Conservation (phyloP, 2,329 filamentous ascomycete species). For the Cladophialophora yegresii region DNA sequence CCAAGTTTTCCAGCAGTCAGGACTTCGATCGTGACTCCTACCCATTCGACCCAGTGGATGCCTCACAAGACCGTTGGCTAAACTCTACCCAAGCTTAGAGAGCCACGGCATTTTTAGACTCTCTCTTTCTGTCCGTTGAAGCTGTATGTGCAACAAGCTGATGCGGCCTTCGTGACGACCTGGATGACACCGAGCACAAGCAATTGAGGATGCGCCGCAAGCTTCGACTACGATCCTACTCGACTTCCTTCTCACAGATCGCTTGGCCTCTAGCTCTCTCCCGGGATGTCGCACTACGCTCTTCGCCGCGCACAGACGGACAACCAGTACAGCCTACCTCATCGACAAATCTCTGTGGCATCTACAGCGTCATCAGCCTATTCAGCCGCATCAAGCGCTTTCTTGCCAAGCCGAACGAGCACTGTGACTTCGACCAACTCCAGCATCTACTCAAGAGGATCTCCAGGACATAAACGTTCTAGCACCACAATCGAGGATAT, state of each 20-base stretch:
- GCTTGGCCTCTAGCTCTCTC: background rate
- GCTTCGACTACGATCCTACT: constrained; percentile 16
- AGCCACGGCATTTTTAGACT: background rate
- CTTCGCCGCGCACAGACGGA: constrained; percentile 33
- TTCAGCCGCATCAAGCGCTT: constrained; percentile 52
- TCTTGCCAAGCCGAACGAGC: constrained; percentile 62
- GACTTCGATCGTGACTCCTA: background rate
- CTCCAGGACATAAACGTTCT: constrained; percentile 67
- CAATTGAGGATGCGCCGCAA: constrained; percentile 24
- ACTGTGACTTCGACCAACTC: constrained; percentile 74
- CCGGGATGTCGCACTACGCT: constrained; percentile 34
- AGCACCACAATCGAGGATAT: constrained; percentile 70
- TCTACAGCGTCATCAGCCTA: constrained; percentile 58
- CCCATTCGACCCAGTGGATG: background rate
- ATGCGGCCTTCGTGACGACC: constrained; percentile 8
- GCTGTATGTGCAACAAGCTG: background rate
- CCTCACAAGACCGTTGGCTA: background rate
- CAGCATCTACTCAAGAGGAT: constrained; percentile 52
- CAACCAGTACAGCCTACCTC: constrained; percentile 37
- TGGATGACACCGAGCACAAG: constrained; percentile 14
- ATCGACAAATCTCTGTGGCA: constrained; percentile 58
- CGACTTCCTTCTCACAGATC: constrained; percentile 8
- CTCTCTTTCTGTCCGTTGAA: background rate
- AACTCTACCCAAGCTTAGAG: background rate
- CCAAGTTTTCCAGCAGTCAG: background rate